phyloP scores from a whole-genome alignment of 2,329 filamentous ascomycete genomes.

The Fusarium tjaetaba region DNA sequence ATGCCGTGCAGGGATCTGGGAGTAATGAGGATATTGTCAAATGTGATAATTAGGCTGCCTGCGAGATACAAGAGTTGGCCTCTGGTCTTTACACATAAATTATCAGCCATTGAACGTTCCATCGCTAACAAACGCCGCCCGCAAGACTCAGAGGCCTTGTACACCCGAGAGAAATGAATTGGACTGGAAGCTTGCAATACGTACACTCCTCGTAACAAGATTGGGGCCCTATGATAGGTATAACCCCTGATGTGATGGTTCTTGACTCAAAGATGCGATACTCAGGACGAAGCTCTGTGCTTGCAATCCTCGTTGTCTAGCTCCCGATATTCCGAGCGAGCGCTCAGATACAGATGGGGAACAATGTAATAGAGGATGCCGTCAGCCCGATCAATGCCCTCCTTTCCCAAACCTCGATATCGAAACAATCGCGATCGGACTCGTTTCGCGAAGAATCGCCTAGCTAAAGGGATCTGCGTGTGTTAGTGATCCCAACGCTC shows the following conservation, averaged over 20 bases:
- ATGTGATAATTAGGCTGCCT: conserved; percentile 44
- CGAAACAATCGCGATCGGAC: conserved; percentile 18
- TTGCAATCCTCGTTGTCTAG: conserved; percentile 51
- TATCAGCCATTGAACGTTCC: conserved; percentile 42
- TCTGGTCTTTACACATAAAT: conserved; percentile 37
- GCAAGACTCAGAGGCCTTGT: conserved; percentile 15
- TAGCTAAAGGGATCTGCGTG: neutral
- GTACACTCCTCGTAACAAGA: conserved; percentile 60
- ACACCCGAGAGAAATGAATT: conserved; percentile 43
- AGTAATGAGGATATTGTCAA: conserved; percentile 23
- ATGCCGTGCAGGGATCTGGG: conserved; percentile 22
- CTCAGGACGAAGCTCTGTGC: conserved; percentile 73
- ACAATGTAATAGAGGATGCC: conserved; percentile 27
- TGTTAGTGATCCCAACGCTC: neutral
- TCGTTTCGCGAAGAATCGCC: neutral
- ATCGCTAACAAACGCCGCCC: conserved; percentile 15
- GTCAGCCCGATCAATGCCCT: conserved; percentile 35
- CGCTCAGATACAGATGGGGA: conserved; percentile 38
- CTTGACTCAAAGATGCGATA: conserved; percentile 46
- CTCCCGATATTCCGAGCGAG: conserved; percentile 24
- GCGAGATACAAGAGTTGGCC: conserved; percentile 42
- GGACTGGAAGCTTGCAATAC: conserved; percentile 60
- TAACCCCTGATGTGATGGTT: conserved; percentile 34
- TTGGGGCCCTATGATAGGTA: conserved; percentile 24
- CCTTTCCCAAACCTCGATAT: conserved; percentile 32